These are phyloP conservation scores for Neurospora sp. DNA, from an alignment of 495 filamentous ascomycete genomes.

Conservation along the genomic window DNA sequence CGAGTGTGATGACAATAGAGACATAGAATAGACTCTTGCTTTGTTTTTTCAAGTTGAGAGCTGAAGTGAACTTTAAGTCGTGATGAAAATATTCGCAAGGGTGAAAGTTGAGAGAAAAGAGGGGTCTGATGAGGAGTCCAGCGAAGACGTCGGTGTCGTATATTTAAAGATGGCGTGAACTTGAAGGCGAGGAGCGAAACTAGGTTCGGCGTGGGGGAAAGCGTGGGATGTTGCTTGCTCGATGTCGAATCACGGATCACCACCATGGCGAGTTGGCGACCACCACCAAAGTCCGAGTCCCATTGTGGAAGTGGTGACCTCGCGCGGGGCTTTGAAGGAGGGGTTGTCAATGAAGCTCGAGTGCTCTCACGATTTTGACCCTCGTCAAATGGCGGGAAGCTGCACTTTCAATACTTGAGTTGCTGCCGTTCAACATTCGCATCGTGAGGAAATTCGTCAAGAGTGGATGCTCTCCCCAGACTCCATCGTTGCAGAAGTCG, in stretches of 20 bases:
- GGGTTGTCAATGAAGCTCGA: not conserved
- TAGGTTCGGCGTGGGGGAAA: conserved; percentile 24
- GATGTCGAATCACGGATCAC: conserved; percentile 11
- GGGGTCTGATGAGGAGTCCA: not conserved
- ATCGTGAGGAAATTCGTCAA: not conserved
- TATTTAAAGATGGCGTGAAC: conserved; percentile 17
- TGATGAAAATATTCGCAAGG: not conserved
- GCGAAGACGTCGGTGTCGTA: conserved; percentile 9
- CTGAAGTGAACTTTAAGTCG: not conserved
- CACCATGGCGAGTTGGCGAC: not conserved
- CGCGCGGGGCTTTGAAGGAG: not conserved
- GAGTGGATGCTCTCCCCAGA: not conserved
- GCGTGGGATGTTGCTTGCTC: conserved; percentile 23
- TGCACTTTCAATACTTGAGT: not conserved
- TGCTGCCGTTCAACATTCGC: not conserved
- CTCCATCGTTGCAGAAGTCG: not conserved
- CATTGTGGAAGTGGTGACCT: not conserved
- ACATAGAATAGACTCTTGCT: not conserved
- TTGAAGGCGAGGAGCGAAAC: conserved; percentile 3
- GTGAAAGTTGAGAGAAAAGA: not conserved
- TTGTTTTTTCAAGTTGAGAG: not conserved
- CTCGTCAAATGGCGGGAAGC: not conserved
- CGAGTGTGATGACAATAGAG: not conserved
- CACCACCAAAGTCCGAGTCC: not conserved
- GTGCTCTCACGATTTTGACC: not conserved